A percentile compares a stretch with the other conserved stretches of the same genome.
These are phyloP conservation scores for Trichoderma reesei DNA, from an alignment of 495 filamentous ascomycete species.

Conservation along the genomic window DNA sequence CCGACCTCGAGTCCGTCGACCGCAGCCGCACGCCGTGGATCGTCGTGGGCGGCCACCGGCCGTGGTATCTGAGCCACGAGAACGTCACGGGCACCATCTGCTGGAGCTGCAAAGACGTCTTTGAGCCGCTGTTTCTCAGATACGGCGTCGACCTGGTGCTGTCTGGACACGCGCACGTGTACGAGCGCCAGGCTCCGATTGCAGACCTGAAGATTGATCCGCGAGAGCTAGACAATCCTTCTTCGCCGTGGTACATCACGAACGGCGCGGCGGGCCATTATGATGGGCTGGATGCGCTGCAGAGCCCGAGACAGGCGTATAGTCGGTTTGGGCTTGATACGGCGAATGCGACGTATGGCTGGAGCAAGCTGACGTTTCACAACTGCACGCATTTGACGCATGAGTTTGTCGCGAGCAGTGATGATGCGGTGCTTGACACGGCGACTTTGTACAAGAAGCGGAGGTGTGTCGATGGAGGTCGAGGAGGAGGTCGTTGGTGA, in stretches of 20 bases:
- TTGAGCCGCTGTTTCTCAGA: conserved; percentile 37
- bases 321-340: conserved; percentile 13
- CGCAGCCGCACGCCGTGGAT: conserved; percentile 45
- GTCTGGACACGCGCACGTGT: conserved; percentile 42
- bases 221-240: conserved; percentile 35
- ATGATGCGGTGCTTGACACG: conserved; percentile 24
- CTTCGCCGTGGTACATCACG: conserved; percentile 40
- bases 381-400: conserved; percentile 27
- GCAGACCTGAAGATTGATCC: conserved; percentile 24
- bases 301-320: conserved; percentile 9
- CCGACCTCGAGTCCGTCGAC: conserved; percentile 41
- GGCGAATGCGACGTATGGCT: conserved; percentile 20
- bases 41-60: conserved; percentile 42
- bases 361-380: conserved; percentile 24
- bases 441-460: conserved; percentile 22
- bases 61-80: conserved; percentile 26
- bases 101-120: conserved; percentile 35
- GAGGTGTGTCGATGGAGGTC: neutral
- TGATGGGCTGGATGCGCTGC: conserved; percentile 27
- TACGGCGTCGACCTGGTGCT: conserved; percentile 44
- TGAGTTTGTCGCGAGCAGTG: conserved; percentile 25
- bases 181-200: conserved; percentile 30
- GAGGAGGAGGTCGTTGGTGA: no score
- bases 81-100: conserved; percentile 25
- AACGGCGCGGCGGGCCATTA: conserved; percentile 40